Base-by-base conservation (phyloP, 2,329 filamentous ascomycete species). In the Fusarium sp. region DNA sequence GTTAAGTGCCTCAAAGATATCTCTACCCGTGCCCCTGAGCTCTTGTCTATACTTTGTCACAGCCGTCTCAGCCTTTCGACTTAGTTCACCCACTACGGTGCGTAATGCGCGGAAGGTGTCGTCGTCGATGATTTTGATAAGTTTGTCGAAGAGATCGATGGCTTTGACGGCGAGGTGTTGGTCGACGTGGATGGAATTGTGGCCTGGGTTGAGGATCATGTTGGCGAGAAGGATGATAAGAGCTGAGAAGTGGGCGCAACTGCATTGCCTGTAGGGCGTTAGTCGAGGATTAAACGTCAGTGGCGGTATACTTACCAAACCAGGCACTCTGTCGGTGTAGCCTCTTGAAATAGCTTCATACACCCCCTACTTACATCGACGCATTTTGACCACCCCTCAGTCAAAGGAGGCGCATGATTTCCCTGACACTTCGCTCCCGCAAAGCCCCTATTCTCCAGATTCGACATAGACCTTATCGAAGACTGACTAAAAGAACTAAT, bases 141-240 rank as follows among this genome's bases (percentile, higher is more conserved):
- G 63, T 15, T 70, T 71, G 31, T 79, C 72, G 28, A 78, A 76
- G 0, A 80, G 53, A 7, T 66, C 60, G 2, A 79, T 53, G 1
- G 76, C 69, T 24, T 75, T 75, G 14, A 70, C 52, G 7, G 73
- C 68, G 4, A 81, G 63, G 33, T 72, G 69, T 28, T 77, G 74
- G 43, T 80, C 79, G 7, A 73, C 42, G 4, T 72, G 58, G 7
- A 78, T 66, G 0, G 56, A 36, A 1, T 57, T 53, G 50, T 78
- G 74, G 1, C 63, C 63, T 1, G 78, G 79, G 10, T 76, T 66
- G 17, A 78, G 58, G 10, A 74, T 63, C 63, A 78, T 77, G 65
- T 80, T 77, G 58, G 74, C 72, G 14, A 81, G 71, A 9, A 81
- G 40, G 36, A 80, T 72, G 51, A 79, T 76, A n/a, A 80, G 69